A percentile compares a stretch with the other conserved stretches of the same genome.
Conservation (phyloP, 257 asterid species). For the Paulownia fortunei region DNA sequence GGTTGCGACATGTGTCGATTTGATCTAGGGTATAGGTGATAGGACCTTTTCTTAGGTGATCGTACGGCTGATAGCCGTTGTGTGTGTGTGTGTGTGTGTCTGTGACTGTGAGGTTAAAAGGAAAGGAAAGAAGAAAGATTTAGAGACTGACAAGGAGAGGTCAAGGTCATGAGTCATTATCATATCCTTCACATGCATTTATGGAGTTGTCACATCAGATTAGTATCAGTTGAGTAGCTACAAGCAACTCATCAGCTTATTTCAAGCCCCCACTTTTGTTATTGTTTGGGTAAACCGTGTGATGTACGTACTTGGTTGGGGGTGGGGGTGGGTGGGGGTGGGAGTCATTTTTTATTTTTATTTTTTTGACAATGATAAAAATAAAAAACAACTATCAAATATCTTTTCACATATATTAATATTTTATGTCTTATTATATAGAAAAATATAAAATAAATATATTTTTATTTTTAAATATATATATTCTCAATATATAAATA, state of each 20-base stretch:
- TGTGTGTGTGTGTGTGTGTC: slow-evolving; percentile 13
- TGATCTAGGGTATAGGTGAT: neutral
- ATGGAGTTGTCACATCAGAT: slow-evolving; percentile 59
- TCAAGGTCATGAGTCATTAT: slow-evolving; percentile 55
- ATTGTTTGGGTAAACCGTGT: neutral
- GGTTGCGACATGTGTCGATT: slow-evolving; percentile 45
- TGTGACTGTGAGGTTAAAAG: no score
- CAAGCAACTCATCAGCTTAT: no score
- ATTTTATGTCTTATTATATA: no score
- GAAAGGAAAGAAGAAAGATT: neutral
- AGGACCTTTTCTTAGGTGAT: neutral
- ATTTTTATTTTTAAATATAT: no score
- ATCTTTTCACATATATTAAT: no score
- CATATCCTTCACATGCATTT: slow-evolving; percentile 58
- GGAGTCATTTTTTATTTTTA: no score
- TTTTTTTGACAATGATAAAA: no score
- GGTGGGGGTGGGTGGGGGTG: no score
- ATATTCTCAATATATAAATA: no score
- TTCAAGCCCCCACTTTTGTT: no score
- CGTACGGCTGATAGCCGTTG: slow-evolving; percentile 28
- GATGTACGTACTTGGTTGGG: neutral
- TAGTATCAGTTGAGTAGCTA: slow-evolving; percentile 11
- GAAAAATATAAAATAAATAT: no score
- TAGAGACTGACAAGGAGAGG: slow-evolving; percentile 50
- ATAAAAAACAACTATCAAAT: no score